phyloP scores from a whole-genome alignment of 2,329 filamentous ascomycete species.

The Sporothrix curviconia region DNA sequence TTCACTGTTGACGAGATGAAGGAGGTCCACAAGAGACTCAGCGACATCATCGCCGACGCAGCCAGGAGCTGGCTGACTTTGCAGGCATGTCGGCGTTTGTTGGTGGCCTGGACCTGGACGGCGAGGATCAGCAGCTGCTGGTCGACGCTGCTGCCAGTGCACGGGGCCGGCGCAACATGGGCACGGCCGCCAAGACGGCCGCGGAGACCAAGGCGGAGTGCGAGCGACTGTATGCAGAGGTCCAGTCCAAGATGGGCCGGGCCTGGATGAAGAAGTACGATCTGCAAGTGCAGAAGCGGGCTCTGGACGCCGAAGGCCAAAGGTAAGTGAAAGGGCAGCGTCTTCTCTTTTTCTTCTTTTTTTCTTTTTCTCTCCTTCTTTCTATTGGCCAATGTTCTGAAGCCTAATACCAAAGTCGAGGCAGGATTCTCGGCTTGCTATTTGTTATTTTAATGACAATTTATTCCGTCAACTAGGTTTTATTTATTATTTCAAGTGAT shows the following conservation, averaged over 20 bases:
- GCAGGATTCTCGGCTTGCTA: too few species aligned
- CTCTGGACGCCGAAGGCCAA: background rate
- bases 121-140: background rate
- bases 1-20: background rate
- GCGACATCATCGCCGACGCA: background rate
- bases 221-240: background rate
- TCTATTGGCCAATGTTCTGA: background rate
- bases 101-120: background rate
- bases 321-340: background rate
- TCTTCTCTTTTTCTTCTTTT: background rate
- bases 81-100: background rate
- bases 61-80: background rate
- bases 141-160: background rate
- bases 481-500: too few species aligned
- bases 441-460: too few species aligned
- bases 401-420: background rate
- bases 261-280: slow-evolving; percentile 2
- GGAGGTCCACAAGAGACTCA: background rate
- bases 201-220: background rate
- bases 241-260: background rate
- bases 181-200: too few species aligned
- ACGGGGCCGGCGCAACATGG: background rate
- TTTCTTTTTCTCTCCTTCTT: background rate
- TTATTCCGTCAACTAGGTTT: too few species aligned
- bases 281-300: background rate